Evolutionary conservation across 352 stramenopile genomes (phyloP).

Genomic region (Thraustochytrium striatum): DNA sequence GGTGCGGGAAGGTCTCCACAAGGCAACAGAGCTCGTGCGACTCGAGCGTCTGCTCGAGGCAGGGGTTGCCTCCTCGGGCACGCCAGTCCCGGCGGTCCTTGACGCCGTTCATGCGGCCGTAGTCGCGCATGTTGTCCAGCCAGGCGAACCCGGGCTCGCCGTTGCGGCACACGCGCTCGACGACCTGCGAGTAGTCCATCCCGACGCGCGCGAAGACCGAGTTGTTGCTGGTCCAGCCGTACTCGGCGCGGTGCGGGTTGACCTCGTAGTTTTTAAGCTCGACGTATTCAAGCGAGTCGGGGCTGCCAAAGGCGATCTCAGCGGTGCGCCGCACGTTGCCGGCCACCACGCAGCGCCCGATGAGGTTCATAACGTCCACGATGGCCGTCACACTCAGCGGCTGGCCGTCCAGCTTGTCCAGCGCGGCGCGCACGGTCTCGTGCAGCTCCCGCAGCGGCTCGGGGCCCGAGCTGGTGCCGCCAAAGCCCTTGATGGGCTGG

Average conservation of each 20-base stretch:
- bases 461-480: slow-evolving; percentile 76
- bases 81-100: slow-evolving; percentile 71
- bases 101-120: slow-evolving; percentile 77
- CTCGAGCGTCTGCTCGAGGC: slow-evolving; percentile 79
- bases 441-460: slow-evolving; percentile 71
- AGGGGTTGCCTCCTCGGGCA: slow-evolving; percentile 80
- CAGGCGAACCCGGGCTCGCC: slow-evolving; percentile 87
- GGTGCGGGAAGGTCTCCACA: slow-evolving; percentile 83
- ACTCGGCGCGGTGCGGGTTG: slow-evolving; percentile 76
- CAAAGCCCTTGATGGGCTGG: slow-evolving; percentile 78
- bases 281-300: slow-evolving; percentile 70
- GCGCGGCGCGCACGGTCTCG: slow-evolving; percentile 59
- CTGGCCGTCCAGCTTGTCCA: slow-evolving; percentile 62
- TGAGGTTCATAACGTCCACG: slow-evolving; percentile 85
- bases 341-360: slow-evolving; percentile 76
- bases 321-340: slow-evolving; percentile 84
- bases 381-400: slow-evolving; percentile 69
- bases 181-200: slow-evolving; percentile 83
- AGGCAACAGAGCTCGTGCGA: slow-evolving; percentile 90
- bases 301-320: slow-evolving; percentile 87
- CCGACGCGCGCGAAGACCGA: slow-evolving; percentile 82
- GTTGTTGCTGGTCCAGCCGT: slow-evolving; percentile 89
- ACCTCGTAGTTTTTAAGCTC: slow-evolving; percentile 81
- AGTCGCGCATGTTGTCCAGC: slow-evolving; percentile 86
- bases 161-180: slow-evolving; percentile 72